Base-by-base conservation (phyloP, 148 eudicot species). In the Vaccinium myrtillus region DNA sequence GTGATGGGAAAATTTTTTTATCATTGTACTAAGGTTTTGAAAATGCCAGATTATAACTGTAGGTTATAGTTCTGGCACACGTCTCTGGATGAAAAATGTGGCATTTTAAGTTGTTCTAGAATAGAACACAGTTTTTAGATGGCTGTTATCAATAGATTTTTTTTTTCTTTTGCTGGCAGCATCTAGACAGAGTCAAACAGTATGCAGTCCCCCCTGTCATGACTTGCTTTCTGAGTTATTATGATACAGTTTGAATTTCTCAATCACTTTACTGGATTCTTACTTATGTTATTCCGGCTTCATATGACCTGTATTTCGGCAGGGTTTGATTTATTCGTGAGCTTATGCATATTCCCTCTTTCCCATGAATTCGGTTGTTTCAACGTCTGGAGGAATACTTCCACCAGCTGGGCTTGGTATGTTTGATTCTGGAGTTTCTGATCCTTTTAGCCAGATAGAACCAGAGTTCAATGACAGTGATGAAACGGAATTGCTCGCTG, bases 401-500 rank as follows among this genome's bases (percentile, higher is more conserved):
- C 87, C 90, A 18, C 83, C 88, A 27, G 75, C 88, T 18, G 88
- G 90, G 65, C 86, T 93, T 85, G 95, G 88, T 49, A 78, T 88
- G 14, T 86, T 84, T 83, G 93, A 90, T n/a, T 85, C 87, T 78
- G 93, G 87, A 82, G 86, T 63, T 43, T 79, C 90, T 84, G 84
- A 82, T 81, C 85, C 91, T 70, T 90, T 89, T 85, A 77, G 80
- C 86, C 85, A 59, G 54, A 77, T 89, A 70, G 92, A 90, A 82
- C 81, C 86, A 71, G 89, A 90, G 25, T 84, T 82, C 36, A 89
- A 82, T 86, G 93, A 91, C 80, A 84, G 82, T 79, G 95, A 90
- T 81, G 95, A 90, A 77, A 84, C 92, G 2, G 98, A 95, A 82
- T 88, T 97, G 87, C 86, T 94, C 55, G 91, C 90, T 81, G 92